Evolutionary conservation across 495 filamentous ascomycete genomes (phyloP).

Genomic region (Antarctomyces pellizariae): DNA sequence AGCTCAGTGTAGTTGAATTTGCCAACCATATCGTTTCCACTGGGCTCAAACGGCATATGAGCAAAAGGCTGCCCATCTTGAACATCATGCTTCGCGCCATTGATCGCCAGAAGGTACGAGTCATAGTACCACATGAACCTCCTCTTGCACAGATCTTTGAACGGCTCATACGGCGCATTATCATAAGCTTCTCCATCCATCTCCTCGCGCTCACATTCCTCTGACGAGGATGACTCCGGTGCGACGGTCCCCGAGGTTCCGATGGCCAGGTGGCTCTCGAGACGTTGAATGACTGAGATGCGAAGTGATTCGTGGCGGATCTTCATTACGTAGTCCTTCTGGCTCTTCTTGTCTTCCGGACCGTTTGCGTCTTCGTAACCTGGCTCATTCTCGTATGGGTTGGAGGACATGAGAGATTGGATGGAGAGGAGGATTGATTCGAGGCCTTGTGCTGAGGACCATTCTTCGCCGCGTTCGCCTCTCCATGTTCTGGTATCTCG

Average conservation of each 20-base stretch:
- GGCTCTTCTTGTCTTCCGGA: constrained; percentile 43
- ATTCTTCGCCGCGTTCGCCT: constrained; percentile 71
- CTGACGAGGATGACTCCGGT: constrained; percentile 13
- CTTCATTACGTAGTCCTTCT: constrained; percentile 72
- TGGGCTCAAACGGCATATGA: constrained; percentile 66
- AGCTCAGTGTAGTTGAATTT: constrained; percentile 65
- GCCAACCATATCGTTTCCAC: constrained; percentile 66
- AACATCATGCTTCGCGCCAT: constrained; percentile 32
- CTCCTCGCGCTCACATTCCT: constrained; percentile 27
- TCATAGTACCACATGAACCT: constrained; percentile 94
- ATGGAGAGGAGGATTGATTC: constrained; percentile 91
- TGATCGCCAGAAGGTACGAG: constrained; percentile 50
- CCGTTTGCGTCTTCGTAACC: constrained; percentile 62
- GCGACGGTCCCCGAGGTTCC: constrained; percentile 23
- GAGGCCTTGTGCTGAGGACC: constrained; percentile 86
- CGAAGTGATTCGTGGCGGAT: constrained; percentile 82
- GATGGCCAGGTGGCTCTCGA: constrained; percentile 60
- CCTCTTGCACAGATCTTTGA: constrained; percentile 74
- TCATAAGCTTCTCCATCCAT: constrained; percentile 26
- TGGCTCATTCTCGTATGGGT: constrained; percentile 92
- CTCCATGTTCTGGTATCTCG: constrained; percentile 60
- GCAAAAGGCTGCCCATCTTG: constrained; percentile 37
- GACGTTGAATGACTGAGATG: constrained; percentile 61
- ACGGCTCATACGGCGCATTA: constrained; percentile 46
- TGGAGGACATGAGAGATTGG: constrained; percentile 80